Conservation (phyloP, 192 early-diverging fungal species). For the Dimargaris xerosporica region DNA sequence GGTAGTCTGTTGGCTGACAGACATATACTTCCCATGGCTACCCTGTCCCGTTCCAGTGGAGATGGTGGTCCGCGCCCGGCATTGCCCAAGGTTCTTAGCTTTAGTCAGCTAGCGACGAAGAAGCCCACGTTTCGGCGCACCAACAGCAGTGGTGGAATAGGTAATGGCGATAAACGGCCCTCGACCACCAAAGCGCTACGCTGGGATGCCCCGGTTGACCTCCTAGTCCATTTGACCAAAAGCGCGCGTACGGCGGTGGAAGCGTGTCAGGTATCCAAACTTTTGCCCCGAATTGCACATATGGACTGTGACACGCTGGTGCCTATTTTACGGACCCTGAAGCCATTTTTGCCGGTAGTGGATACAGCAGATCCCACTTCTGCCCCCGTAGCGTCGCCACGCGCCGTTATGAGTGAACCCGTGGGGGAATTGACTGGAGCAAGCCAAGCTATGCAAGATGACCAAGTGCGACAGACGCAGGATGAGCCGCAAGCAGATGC, state of each 20-base stretch:
- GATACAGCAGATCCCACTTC: background rate
- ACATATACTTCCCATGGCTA: no score
- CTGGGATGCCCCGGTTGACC: constrained; percentile 10
- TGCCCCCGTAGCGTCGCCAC: no score
- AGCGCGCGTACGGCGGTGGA: constrained; percentile 3
- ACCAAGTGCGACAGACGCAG: no score
- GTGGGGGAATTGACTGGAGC: background rate
- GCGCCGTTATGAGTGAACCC: background rate
- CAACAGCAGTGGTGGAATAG: background rate
- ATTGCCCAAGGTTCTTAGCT: no score
- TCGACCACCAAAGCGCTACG: background rate
- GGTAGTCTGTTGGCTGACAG: no score
- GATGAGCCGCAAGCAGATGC: background rate
- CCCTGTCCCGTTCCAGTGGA: no score
- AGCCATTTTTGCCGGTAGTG: background rate
- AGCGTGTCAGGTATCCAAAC: background rate
- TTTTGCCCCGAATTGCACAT: no score
- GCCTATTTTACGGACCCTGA: no score
- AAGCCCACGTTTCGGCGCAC: constrained; percentile 7
- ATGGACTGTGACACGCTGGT: no score
- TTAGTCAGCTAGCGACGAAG: constrained; percentile 22
- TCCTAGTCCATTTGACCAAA: constrained; percentile 7
- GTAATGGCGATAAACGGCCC: background rate
- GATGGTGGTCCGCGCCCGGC: no score
- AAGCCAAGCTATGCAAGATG: no score